A percentile compares a stretch with the other conserved stretches of the same genome.
These are phyloP conservation scores for Phaeosphaeriaceae sp. DNA, from an alignment of 2,329 filamentous ascomycete genomes.

Conservation along the genomic window DNA sequence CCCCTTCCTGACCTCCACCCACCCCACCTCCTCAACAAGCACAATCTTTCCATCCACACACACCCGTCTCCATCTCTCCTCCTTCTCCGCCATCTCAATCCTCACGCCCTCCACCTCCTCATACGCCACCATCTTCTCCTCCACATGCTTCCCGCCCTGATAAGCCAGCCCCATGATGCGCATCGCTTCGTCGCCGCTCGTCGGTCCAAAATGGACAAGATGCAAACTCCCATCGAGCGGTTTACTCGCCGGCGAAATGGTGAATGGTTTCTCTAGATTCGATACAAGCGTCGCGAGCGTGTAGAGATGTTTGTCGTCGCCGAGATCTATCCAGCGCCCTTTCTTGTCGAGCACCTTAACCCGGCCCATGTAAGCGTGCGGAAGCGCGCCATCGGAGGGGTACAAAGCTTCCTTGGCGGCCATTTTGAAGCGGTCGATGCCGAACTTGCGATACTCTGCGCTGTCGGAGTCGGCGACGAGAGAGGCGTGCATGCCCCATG, in stretches of 20 bases:
- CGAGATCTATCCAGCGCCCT: slow-evolving; percentile 42
- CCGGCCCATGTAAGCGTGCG: slow-evolving; percentile 64
- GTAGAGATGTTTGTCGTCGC: slow-evolving; percentile 70
- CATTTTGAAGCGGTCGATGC: slow-evolving; percentile 81
- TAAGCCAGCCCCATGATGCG: slow-evolving; percentile 74
- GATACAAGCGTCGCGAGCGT: slow-evolving; percentile 78
- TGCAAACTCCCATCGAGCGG: slow-evolving; percentile 75
- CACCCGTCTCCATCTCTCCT: slow-evolving; percentile 80
- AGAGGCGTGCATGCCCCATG: slow-evolving; percentile 88
- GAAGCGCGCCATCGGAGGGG: slow-evolving; percentile 58
- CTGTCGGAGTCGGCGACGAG: slow-evolving; percentile 94
- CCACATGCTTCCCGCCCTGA: slow-evolving; percentile 63
- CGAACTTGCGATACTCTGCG: slow-evolving; percentile 76
- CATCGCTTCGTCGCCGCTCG: slow-evolving; percentile 73
- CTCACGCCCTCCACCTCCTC: slow-evolving; percentile 71
- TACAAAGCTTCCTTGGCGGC: slow-evolving; percentile 79
- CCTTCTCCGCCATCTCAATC: slow-evolving; percentile 71
- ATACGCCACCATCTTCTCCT: slow-evolving; percentile 68
- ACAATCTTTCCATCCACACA: slow-evolving; percentile 95
- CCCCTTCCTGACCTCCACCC: slow-evolving; percentile 68
- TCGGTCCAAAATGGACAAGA: slow-evolving; percentile 76
- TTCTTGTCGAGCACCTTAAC: slow-evolving; percentile 52
- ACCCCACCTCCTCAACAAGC: slow-evolving; percentile 72
- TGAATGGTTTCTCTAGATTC: slow-evolving; percentile 81
- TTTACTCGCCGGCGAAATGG: slow-evolving; percentile 75